Conservation (phyloP, 2,329 filamentous ascomycete genomes). For the Pseudopyricularia javanii region DNA sequence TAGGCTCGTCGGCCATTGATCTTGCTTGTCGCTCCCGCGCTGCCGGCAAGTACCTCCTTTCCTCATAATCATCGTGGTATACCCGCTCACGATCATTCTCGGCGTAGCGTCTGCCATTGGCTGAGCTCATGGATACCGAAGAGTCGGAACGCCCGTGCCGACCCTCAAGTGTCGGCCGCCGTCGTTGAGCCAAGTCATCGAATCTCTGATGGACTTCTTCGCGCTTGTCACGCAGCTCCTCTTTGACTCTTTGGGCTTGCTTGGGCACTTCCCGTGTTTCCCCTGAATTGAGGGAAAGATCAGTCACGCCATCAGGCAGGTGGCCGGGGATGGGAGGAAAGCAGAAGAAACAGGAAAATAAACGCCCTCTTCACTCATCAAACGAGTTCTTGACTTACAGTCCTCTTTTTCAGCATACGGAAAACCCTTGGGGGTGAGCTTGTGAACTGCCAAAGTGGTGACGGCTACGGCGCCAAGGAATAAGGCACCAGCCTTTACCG, state of each 20-base stretch:
- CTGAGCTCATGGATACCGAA: not conserved
- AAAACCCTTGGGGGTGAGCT: constrained; percentile 24
- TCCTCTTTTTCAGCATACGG: constrained; percentile 23
- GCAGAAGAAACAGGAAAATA: not conserved
- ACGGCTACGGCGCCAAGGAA: constrained; percentile 25
- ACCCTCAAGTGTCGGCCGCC: not conserved
- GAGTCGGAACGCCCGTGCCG: not conserved
- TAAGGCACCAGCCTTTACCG: constrained; percentile 20
- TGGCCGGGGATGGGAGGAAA: not conserved
- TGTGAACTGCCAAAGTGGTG: constrained; percentile 21
- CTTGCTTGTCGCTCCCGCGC: not conserved
- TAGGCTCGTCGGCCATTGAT: not conserved
- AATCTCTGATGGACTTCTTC: constrained; percentile 5
- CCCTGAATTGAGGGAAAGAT: not conserved
- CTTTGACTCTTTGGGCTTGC: constrained; percentile 4
- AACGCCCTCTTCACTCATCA: not conserved
- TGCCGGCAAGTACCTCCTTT: not conserved
- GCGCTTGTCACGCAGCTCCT: constrained; percentile 5
- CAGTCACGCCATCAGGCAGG: not conserved
- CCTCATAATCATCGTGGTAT: not conserved
- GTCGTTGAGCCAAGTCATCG: not conserved
- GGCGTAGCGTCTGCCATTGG: not conserved
- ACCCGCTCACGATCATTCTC: not conserved
- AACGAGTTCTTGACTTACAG: constrained; percentile 13
- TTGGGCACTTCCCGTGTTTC: not conserved